These are phyloP conservation scores for Agastache rugosa DNA, from an alignment of 257 asterid species.

Conservation along the genomic window DNA sequence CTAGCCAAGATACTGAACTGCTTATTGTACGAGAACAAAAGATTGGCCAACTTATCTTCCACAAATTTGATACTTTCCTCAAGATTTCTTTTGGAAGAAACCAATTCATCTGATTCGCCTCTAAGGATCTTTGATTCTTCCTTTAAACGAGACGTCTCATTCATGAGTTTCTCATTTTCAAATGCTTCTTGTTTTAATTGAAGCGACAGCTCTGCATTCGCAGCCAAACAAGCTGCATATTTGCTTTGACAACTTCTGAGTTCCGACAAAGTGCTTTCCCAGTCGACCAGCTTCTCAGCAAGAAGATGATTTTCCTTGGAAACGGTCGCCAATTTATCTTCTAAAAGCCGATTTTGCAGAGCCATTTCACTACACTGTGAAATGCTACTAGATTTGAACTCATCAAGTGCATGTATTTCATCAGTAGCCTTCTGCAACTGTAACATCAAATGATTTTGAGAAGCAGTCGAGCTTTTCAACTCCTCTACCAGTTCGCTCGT, in stretches of 20 bases:
- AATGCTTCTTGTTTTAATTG: slow-evolving; percentile 58
- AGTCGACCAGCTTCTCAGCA: slow-evolving; percentile 58
- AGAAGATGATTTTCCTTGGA: slow-evolving; percentile 62
- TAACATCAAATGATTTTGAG: slow-evolving; percentile 62
- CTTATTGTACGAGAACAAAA: slow-evolving; percentile 54
- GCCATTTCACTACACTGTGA: slow-evolving; percentile 64
- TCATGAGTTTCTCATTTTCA: slow-evolving; percentile 56
- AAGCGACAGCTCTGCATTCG: slow-evolving; percentile 66
- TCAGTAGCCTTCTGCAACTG: slow-evolving; percentile 71
- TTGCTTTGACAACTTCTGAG: slow-evolving; percentile 50
- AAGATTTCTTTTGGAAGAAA: slow-evolving; percentile 58
- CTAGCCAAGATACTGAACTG: slow-evolving; percentile 42
- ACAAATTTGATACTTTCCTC: slow-evolving; percentile 54
- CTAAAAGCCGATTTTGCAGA: slow-evolving; percentile 68
- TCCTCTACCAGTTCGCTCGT: slow-evolving; percentile 59
- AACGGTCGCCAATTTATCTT: slow-evolving; percentile 56
- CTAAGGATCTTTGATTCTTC: slow-evolving; percentile 50
- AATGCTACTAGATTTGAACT: slow-evolving; percentile 64
- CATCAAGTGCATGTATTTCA: slow-evolving; percentile 61
- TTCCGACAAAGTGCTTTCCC: slow-evolving; percentile 50
- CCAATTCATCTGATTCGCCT: slow-evolving; percentile 59
- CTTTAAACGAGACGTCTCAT: slow-evolving; percentile 55
- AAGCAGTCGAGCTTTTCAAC: slow-evolving; percentile 60
- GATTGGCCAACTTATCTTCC: slow-evolving; percentile 54
- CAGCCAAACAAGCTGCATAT: slow-evolving; percentile 67